Evolutionary conservation across 768 basidiomycete species (phyloP), one percentile per base, ranked within the genome.

Genomic region (Tephrocybe sp.): DNA sequence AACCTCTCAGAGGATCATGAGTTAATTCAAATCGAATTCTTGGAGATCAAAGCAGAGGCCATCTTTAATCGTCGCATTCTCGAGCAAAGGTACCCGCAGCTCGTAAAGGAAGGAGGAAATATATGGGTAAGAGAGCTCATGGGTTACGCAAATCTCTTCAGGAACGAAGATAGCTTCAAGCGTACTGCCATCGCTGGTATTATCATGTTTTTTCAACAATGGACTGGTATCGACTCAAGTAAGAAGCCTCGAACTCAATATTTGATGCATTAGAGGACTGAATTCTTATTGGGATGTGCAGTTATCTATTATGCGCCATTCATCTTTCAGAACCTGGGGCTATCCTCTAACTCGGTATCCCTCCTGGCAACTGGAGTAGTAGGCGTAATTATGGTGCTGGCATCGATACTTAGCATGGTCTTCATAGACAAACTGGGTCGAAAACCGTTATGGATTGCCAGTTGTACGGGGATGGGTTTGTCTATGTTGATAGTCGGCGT

Each of bases 271-370:
- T 30, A 43, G 15, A 33, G 30, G 15, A 10, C 3, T 21, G 19
- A n/a, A 19, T 33, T 30, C 7, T 7, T 30, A 30, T 7, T 7
- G 6, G 33, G 13, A n/a, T 15, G 33, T 39, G 0, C 30, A 62
- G 61, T 57, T 38, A 3, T 53, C 22, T 55, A 55, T 54, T 57
- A 64, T 44, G 55, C 57, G 5, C 58, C 48, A 8, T 55, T 49
- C 61, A 72, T 74, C 30, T 73, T 74, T 47, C 60, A 65, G 43
- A 68, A 70, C 45, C 49, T 74, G n/a, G 70, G 70, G n/a, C 54
- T 74, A 27, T 61, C 69, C 18, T 66, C 65, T 0, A 69, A 64
- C 30, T 73, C 72, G 1, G 69, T 72, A 1, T 73, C 72, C 7
- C 50, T 74, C 5, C 54, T 74, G 9, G 72, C 73, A n/a, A 69